Percentiles rank a stretch among this genome's conserved stretches.
Evolutionary conservation across 805 yeast species (phyloP).

Genomic region (Starmerella apis): DNA sequence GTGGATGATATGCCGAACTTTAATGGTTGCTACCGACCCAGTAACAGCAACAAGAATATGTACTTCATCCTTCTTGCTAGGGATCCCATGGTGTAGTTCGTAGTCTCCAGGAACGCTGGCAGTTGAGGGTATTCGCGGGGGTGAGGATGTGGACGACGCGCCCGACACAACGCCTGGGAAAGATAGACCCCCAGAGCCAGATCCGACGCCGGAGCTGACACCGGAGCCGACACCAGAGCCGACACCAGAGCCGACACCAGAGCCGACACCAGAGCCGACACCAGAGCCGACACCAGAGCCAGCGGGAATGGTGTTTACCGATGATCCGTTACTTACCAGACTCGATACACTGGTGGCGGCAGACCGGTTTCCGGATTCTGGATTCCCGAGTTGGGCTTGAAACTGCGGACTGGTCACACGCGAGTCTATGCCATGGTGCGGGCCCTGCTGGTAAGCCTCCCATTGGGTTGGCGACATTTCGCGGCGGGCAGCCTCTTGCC

Average conservation of each 20-base stretch:
- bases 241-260: too few species aligned
- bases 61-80: conserved; percentile 47
- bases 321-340: background rate
- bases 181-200: background rate
- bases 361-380: conserved; percentile 5
- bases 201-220: too few species aligned
- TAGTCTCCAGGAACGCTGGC: conserved; percentile 1
- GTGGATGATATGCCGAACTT: conserved; percentile 79
- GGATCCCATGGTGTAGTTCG: conserved; percentile 2
- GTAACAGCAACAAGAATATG: conserved; percentile 88
- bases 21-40: conserved; percentile 94
- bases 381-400: background rate
- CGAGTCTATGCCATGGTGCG: background rate
- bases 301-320: background rate
- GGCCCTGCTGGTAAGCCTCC: background rate
- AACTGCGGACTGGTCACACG: conserved; percentile 2
- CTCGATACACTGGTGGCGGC: conserved; percentile 6
- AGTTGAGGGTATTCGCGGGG: background rate
- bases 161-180: background rate
- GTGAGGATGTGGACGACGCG: background rate
- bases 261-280: too few species aligned
- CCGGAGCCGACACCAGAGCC: too few species aligned
- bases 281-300: too few species aligned
- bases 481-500: conserved; percentile 23
- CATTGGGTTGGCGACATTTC: conserved; percentile 14